phyloP scores from a whole-genome alignment of 495 filamentous ascomycete species.

The Penicillium ucsense region DNA sequence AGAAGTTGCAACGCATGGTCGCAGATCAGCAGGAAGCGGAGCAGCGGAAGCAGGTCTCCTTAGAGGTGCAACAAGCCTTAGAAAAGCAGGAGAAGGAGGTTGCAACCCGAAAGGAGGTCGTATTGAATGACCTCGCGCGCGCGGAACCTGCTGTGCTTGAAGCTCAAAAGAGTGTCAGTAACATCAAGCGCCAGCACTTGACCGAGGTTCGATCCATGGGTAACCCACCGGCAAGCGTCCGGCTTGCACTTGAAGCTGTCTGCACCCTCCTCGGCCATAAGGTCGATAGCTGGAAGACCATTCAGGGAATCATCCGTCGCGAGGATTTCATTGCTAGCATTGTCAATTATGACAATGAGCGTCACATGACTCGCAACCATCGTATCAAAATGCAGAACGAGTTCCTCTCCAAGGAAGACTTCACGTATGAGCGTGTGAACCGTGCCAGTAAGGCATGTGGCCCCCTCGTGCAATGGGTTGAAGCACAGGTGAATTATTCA shows the following conservation, averaged over 20 bases:
- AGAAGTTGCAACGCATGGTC: slow-evolving; percentile 94
- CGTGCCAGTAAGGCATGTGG: slow-evolving; percentile 94
- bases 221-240: slow-evolving; percentile 80
- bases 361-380: slow-evolving; percentile 77
- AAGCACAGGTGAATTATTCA: slow-evolving; percentile 94
- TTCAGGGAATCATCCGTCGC: slow-evolving; percentile 74
- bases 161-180: slow-evolving; percentile 90
- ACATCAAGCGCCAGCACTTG: slow-evolving; percentile 93
- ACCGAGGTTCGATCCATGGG: slow-evolving; percentile 97
- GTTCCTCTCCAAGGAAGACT: slow-evolving; percentile 84
- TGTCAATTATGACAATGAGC: slow-evolving; percentile 93
- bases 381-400: slow-evolving; percentile 86
- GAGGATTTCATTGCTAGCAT: slow-evolving; percentile 99
- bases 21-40: slow-evolving; percentile 94
- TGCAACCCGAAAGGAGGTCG: slow-evolving; percentile 69
- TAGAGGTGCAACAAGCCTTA: slow-evolving; percentile 78
- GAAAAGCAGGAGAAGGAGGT: slow-evolving; percentile 89
- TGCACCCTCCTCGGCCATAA: slow-evolving; percentile 90
- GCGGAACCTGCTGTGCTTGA: slow-evolving; percentile 91
- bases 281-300: slow-evolving; percentile 79
- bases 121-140: slow-evolving; percentile 75
- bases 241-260: slow-evolving; percentile 87
- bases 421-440: slow-evolving; percentile 91
- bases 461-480: slow-evolving; percentile 93
- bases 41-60: slow-evolving; percentile 72